Conservation (phyloP, 164 flowering plant species). For the Nymphaea colorata region DNA sequence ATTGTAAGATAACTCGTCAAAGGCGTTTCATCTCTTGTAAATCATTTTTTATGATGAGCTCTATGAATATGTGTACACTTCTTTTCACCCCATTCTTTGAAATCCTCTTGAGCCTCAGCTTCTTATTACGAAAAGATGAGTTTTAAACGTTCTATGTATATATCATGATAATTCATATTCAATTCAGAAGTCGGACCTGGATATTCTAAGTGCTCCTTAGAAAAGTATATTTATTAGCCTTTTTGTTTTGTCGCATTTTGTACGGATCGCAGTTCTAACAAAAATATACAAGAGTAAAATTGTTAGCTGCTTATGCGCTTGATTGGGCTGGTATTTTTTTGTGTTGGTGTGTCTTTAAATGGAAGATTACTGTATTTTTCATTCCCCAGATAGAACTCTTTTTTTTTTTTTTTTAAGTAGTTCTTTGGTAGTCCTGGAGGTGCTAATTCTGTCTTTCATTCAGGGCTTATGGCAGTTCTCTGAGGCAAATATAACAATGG, state of each 20-base stretch:
- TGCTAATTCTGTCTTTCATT: conserved; percentile 71
- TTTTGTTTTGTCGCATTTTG: too few relatives aligned
- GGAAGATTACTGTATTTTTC: background rate
- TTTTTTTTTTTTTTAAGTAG: background rate
- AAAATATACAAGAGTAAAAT: background rate
- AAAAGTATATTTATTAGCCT: background rate
- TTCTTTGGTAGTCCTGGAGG: conserved; percentile 30
- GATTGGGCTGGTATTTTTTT: too few relatives aligned
- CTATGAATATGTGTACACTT: conserved; percentile 13
- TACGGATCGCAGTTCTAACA: background rate
- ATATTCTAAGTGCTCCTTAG: background rate
- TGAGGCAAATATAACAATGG: conserved; percentile 57
- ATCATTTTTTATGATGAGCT: conserved; percentile 44
- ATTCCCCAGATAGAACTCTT: background rate
- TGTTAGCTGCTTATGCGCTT: background rate
- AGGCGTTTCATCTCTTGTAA: conserved; percentile 64
- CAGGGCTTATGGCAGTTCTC: conserved; percentile 69
- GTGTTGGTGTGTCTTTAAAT: too few relatives aligned
- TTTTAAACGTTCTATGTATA: background rate
- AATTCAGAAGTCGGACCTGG: background rate
- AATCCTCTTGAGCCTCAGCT: background rate
- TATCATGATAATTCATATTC: background rate
- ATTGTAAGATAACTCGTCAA: conserved; percentile 95
- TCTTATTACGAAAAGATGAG: background rate
- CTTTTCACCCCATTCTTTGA: background rate